Percentiles rank a stretch among this genome's conserved stretches.
These are phyloP conservation scores for Cyberlindnera japonica DNA, from an alignment of 805 yeast genomes.

Conservation along the genomic window DNA sequence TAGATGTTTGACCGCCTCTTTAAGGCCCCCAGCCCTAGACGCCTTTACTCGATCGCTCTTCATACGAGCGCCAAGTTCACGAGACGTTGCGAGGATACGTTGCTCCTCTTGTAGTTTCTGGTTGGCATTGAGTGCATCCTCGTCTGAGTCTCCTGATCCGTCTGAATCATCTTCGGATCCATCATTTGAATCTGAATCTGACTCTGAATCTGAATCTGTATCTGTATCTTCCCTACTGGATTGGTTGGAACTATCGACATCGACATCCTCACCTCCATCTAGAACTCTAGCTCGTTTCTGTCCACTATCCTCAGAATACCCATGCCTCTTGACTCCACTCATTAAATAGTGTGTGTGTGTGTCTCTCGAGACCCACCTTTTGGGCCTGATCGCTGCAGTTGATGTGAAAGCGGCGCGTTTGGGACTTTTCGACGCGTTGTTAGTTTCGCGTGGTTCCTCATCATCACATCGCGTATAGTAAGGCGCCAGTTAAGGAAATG, in stretches of 20 bases:
- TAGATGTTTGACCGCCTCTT: conserved; percentile 42
- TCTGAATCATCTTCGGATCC: background rate
- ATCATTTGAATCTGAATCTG: background rate
- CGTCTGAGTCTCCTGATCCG: background rate
- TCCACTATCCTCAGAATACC: background rate
- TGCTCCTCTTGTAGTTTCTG: conserved; percentile 23
- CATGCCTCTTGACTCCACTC: conserved; percentile 1
- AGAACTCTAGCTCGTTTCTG: conserved; percentile 6
- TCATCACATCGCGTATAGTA: too few relatives aligned
- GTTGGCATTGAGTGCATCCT: background rate
- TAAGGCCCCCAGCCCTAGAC: conserved; percentile 55
- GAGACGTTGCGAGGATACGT: conserved; percentile 30
- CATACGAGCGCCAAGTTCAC: conserved; percentile 29
- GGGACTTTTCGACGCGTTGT: conserved; percentile 1
- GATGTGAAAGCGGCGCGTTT: background rate
- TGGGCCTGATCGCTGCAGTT: too few relatives aligned
- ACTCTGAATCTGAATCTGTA: too few relatives aligned
- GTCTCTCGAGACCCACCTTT: too few relatives aligned
- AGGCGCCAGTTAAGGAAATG: background rate
- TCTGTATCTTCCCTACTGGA: too few relatives aligned
- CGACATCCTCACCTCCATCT: conserved; percentile 8
- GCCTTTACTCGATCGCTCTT: conserved; percentile 44
- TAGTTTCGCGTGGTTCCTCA: background rate
- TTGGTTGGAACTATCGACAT: too few relatives aligned
- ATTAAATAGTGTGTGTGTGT: background rate